These are phyloP conservation scores for Macrolepiota fuliginosa DNA, from an alignment of 768 basidiomycete species.

Conservation along the genomic window DNA sequence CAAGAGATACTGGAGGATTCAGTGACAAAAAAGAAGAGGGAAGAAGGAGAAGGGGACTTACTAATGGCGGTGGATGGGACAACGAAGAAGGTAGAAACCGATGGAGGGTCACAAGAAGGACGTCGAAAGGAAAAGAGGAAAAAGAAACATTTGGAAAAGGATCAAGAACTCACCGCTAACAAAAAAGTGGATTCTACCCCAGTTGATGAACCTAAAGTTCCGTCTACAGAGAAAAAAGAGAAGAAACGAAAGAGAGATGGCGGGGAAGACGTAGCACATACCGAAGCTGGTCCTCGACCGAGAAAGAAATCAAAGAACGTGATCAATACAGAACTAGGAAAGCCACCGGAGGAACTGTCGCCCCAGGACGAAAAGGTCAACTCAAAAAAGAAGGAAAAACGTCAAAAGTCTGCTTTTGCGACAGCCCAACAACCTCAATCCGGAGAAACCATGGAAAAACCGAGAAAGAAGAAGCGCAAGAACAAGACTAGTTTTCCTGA, in stretches of 20 bases:
- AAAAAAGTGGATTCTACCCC: neutral
- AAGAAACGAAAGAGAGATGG: constrained; percentile 20
- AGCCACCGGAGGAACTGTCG: neutral
- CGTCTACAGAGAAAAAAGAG: constrained; percentile 13
- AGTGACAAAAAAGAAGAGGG: constrained; percentile 15
- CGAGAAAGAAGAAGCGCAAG: constrained; percentile 32
- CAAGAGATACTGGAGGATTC: neutral
- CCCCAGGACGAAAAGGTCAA: neutral
- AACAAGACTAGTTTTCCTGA: constrained; percentile 44
- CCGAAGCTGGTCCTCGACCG: constrained; percentile 10
- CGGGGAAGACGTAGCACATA: constrained; percentile 8
- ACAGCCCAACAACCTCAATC: neutral
- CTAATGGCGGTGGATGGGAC: neutral
- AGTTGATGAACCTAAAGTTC: neutral
- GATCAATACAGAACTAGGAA: neutral
- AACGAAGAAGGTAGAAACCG: neutral
- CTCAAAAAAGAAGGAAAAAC: neutral
- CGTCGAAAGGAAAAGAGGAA: neutral
- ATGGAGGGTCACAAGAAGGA: constrained; percentile 3
- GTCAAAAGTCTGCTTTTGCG: neutral
- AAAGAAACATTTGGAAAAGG: neutral
- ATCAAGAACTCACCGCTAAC: neutral
- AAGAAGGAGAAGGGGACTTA: constrained; percentile 5
- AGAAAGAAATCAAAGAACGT: constrained; percentile 6
- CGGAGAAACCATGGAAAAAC: constrained; percentile 12